Percentiles rank a stretch among this genome's conserved stretches.
Conservation (phyloP, 108 stramenopile genomes). For the Skeletonema menzelii region DNA sequence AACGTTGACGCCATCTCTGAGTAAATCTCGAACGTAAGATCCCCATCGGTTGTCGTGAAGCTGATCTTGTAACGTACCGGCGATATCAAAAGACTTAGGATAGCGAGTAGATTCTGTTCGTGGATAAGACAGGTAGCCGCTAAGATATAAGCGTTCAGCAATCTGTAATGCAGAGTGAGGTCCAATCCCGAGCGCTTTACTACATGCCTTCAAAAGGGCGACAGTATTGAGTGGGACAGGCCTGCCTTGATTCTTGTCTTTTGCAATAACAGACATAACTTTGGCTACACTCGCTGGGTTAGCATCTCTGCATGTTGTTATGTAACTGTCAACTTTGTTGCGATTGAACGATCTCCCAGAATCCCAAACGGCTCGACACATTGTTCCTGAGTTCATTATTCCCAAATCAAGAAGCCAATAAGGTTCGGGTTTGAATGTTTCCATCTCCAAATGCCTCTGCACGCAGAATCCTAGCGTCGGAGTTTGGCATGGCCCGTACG, state of each 20-base stretch:
- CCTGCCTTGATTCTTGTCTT: slow-evolving; percentile 87
- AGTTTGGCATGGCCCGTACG: slow-evolving; percentile 96
- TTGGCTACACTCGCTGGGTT: slow-evolving; percentile 37
- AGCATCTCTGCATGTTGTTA: slow-evolving; percentile 56
- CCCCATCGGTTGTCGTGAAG: slow-evolving; percentile 74
- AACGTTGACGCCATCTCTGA: slow-evolving; percentile 48
- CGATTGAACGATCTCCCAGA: slow-evolving; percentile 75
- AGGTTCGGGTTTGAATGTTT: slow-evolving; percentile 92
- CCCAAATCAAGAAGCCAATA: slow-evolving; percentile 83
- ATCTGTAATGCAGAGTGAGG: slow-evolving; percentile 77
- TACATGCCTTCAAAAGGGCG: slow-evolving; percentile 75
- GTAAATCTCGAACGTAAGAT: slow-evolving; percentile 62
- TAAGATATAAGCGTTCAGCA: slow-evolving; percentile 84
- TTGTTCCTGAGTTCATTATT: slow-evolving; percentile 73
- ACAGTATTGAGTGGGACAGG: slow-evolving; percentile 85
- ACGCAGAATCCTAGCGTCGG: slow-evolving; percentile 97
- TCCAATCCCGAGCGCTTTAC: slow-evolving; percentile 85
- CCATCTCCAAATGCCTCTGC: slow-evolving; percentile 91
- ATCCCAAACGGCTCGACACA: slow-evolving; percentile 71
- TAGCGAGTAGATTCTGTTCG: slow-evolving; percentile 83
- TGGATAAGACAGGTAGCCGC: slow-evolving; percentile 87
- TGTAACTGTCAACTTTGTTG: slow-evolving; percentile 58
- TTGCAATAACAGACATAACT: slow-evolving; percentile 65
- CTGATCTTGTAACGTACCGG: slow-evolving; percentile 76
- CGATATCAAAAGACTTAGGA: slow-evolving; percentile 83